Evolutionary conservation across 805 yeast genomes (phyloP), one percentile per base, ranked within the genome.

Genomic region (Candida insectorum): DNA sequence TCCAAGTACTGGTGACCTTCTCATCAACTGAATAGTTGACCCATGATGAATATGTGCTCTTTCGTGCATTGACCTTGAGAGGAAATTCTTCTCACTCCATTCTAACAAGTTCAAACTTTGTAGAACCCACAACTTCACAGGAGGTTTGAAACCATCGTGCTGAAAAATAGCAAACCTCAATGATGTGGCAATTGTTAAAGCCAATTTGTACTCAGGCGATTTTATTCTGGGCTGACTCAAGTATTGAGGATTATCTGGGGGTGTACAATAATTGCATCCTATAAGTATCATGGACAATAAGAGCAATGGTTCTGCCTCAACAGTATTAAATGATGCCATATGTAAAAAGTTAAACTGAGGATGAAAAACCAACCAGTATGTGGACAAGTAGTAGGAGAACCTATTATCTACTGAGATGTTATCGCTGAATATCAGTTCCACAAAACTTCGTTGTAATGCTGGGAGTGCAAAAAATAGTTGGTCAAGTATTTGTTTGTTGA

Each of bases 31-130:
- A 25, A 85, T 79, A 0, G 89, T 79, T 0, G 95, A 82, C 4
- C 93, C 95, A 54, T 86, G 96, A 52, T 87, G 95, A 14, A 87
- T 62, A 55, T 82, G 91, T 0, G 86, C 84, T 30, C 96, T 59
- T 58, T 86, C 96, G 52, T 86, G 96, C 47, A 84, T 56, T 25
- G 62, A 60, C 46, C 96, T 62, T 28, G 75, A 72, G 0, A 86
- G 66, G 45, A 82, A 79, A 39, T 81, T 72, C 59, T 86, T 84
- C 52, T 86, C 96, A 50, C 77, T 80, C 60, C 80, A 78, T 50
- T 86, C 95, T n/a, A 87, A 54, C 41, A 87, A 52, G 35, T 83
- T 56, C 41, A 86, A 65, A 45, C 85, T 69, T 54, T 87, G 96
- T 30, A 87, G 66, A 7, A 86, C 75, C 81, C 89, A 86, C 6